Percentiles rank a stretch among this genome's conserved stretches.
phyloP scores from a whole-genome alignment of 148 eudicot genomes.

The Silene latifolia region DNA sequence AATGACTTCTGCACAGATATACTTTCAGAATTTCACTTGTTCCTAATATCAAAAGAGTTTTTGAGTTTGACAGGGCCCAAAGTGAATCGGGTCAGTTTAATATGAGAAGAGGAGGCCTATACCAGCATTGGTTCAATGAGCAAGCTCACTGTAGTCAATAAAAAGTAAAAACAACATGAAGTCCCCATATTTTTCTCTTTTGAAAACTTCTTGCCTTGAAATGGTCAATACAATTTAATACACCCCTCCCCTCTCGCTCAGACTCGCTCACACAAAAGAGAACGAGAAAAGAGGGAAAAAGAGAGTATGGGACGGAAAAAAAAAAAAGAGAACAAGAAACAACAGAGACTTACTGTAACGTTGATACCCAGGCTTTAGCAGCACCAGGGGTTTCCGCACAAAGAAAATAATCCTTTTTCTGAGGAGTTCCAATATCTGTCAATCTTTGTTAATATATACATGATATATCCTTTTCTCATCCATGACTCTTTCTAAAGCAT shows the following conservation, averaged over 20 bases:
- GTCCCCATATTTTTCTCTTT: background rate
- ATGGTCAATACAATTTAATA: background rate
- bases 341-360: slow-evolving; percentile 72
- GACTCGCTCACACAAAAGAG: background rate
- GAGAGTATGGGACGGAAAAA: background rate
- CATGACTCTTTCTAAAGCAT: background rate
- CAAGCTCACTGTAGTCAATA: background rate
- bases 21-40: background rate
- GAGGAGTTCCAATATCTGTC: slow-evolving; percentile 95
- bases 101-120: background rate
- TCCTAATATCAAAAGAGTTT: background rate
- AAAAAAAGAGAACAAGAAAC: slow-evolving; percentile 13
- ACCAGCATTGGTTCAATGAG: background rate
- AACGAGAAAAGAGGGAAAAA: background rate
- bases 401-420: slow-evolving; percentile 90
- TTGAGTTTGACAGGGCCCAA: background rate
- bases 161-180: background rate
- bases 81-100: background rate
- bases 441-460: slow-evolving; percentile 47
- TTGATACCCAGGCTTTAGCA: slow-evolving; percentile 94
- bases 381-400: slow-evolving; percentile 99
- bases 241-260: background rate
- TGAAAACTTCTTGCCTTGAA: background rate
- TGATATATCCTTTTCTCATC: slow-evolving; percentile 5
- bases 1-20: background rate